phyloP scores from a whole-genome alignment of 2,329 filamentous ascomycete species.

The Talaromyces rugulosus region DNA sequence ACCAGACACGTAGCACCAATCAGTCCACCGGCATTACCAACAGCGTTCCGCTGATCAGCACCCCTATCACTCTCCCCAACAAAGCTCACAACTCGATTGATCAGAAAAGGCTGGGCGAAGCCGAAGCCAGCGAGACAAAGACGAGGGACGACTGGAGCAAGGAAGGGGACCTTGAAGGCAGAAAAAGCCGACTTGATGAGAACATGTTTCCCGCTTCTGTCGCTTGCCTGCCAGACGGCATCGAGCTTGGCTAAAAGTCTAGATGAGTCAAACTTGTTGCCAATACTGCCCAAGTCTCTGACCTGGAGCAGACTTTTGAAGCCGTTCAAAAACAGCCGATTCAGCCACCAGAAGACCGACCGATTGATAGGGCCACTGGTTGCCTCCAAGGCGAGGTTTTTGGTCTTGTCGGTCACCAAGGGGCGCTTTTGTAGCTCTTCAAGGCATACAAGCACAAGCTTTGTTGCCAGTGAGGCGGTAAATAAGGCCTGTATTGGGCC shows the following conservation, averaged over 20 bases:
- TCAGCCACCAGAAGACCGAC: constrained; percentile 45
- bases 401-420: constrained; percentile 26
- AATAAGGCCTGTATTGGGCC: too few relatives aligned
- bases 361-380: constrained; percentile 43
- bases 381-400: constrained; percentile 38
- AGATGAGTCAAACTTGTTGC: constrained; percentile 17
- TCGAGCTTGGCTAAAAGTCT: too few relatives aligned
- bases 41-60: background rate
- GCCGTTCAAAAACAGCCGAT: constrained; percentile 17
- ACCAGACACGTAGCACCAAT: constrained; percentile 7
- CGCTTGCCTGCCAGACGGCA: background rate
- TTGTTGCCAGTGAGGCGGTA: constrained; percentile 29
- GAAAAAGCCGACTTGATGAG: background rate
- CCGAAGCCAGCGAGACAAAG: constrained; percentile 15
- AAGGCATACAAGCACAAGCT: constrained; percentile 32
- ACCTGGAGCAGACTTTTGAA: constrained; percentile 33
- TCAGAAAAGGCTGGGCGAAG: constrained; percentile 20
- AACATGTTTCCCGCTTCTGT: constrained; percentile 4
- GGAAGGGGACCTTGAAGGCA: constrained; percentile 4
- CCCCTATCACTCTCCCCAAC: constrained; percentile 6
- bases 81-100: constrained; percentile 17
- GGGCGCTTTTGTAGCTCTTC: constrained; percentile 35
- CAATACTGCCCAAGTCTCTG: constrained; percentile 33
- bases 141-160: constrained; percentile 16
- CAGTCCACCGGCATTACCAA: constrained; percentile 7